Base-by-base conservation (phyloP, 2,329 filamentous ascomycete species). In the Arthroderma sp. region DNA sequence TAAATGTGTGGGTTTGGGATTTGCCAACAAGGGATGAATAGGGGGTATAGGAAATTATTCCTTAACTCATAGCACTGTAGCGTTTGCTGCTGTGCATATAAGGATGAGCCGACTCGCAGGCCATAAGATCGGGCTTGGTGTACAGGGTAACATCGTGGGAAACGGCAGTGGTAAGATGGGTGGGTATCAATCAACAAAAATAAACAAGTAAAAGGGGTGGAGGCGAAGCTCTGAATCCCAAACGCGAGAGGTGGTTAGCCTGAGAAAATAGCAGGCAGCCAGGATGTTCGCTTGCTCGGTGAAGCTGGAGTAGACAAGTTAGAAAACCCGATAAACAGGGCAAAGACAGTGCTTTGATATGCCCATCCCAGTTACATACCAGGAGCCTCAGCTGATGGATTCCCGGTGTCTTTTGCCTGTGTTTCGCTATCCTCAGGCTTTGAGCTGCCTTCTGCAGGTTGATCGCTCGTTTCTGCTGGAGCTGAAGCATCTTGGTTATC, bases 261-360 rank as follows among this genome's bases (percentile, higher is more conserved):
- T 9, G 45, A 37, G 43, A 50, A 50, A 15, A 50, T 48, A 38
- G 48, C 43, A 11, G 50, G 43, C 7, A 55, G 45, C 53, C 53
- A 55, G 6, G 53, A 55, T 31, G 50, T 41, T n/a, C 47, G 50
- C 39, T 49, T 53, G 22, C 36, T 40, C 5, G 44, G 40, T 22
- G 53, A 51, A 36, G 38, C 49, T 54, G 43, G 29, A 38, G 38
- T 30, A 11, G 15, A 29, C 38, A 34, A 30, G 29, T 42, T 38
- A 36, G 36, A 30, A 43, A 28, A 43, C 36, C 15, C 15, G 15
- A 22, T 22, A 22, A 22, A 22, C 15, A 22, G 15, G 15, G 15
- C 15, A 22, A 22, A 22, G 15, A 22, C 15, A 3, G 15, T 22
- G 15, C 15, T 22, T 22, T 22, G 15, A 22, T 22, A 22, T 22